These are phyloP conservation scores for Golubevia sp. DNA, from an alignment of 1,284 basidiomycete species.

Conservation along the genomic window DNA sequence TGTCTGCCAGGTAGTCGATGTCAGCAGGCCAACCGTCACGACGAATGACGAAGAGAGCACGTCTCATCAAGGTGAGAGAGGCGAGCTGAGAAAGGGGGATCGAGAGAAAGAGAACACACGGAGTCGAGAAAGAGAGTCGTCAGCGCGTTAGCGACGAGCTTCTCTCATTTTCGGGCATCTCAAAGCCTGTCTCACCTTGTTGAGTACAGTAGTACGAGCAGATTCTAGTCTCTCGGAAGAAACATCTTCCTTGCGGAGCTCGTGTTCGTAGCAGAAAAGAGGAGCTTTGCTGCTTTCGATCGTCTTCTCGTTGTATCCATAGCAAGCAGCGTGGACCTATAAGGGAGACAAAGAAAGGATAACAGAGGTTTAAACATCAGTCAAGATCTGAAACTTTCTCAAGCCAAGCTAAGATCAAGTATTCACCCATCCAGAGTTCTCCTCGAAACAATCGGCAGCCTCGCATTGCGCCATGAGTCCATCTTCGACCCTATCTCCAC, in stretches of 20 bases:
- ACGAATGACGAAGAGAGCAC: slow-evolving; percentile 6
- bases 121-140: background rate
- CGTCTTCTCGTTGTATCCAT: slow-evolving; percentile 1
- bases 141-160: too few relatives aligned
- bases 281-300: slow-evolving; percentile 2
- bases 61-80: slow-evolving; percentile 6
- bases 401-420: background rate
- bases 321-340: slow-evolving; percentile 8
- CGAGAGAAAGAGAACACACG: background rate
- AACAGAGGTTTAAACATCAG: background rate
- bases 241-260: background rate
- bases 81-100: background rate
- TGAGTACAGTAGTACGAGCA: background rate
- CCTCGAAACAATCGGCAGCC: background rate
- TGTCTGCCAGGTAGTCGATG: background rate
- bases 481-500: background rate
- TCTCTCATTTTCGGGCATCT: too few relatives aligned
- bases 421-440: background rate
- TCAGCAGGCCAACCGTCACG: slow-evolving; percentile 5
- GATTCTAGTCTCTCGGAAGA: background rate
- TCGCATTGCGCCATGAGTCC: background rate
- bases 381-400: background rate
- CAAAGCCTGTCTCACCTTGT: background rate
- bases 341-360: background rate
- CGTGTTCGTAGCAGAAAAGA: slow-evolving; percentile 8